Conservation (phyloP, 306 rosid species). For the Carpinus viminea region DNA sequence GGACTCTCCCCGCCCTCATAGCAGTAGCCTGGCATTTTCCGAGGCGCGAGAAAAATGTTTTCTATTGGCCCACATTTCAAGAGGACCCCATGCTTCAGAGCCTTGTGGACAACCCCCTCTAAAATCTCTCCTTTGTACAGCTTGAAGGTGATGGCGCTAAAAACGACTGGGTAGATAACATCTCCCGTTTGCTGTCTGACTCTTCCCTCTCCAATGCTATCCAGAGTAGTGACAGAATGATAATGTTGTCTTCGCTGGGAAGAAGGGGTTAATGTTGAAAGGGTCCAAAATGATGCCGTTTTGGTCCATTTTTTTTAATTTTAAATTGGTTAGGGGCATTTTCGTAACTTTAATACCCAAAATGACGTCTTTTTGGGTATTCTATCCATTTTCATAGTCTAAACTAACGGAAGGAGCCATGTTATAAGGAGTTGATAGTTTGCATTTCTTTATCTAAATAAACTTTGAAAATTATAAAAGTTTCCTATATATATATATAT, state of each 20-base stretch:
- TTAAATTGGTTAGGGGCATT: too few relatives aligned
- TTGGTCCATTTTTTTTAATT: too few relatives aligned
- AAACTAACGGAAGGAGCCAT: too few relatives aligned
- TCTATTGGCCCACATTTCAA: conserved; percentile 81
- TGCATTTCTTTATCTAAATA: too few relatives aligned
- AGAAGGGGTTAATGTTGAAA: too few relatives aligned
- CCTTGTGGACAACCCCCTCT: conserved; percentile 78
- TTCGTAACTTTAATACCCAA: too few relatives aligned
- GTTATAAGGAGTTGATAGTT: too few relatives aligned
- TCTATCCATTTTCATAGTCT: too few relatives aligned
- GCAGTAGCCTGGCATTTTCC: conserved; percentile 73
- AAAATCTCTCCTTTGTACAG: conserved; percentile 71
- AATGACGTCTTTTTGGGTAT: too few relatives aligned
- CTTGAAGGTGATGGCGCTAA: conserved; percentile 75
- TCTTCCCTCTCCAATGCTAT: conserved; percentile 74
- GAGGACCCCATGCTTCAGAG: conserved; percentile 85
- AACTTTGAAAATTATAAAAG: too few relatives aligned
- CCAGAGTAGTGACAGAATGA: conserved; percentile 69
- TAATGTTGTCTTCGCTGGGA: conserved; percentile 20
- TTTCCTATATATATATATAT: too few relatives aligned
- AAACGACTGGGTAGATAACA: conserved; percentile 75
- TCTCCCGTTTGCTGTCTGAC: conserved; percentile 78
- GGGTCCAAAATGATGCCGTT: too few relatives aligned
- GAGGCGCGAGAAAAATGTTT: conserved; percentile 57
- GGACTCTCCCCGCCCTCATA: conserved; percentile 74